Percentiles rank a stretch among this genome's conserved stretches.
Evolutionary conservation across 441 rosid species (phyloP).

Genomic region (Theobroma grandiflorum): DNA sequence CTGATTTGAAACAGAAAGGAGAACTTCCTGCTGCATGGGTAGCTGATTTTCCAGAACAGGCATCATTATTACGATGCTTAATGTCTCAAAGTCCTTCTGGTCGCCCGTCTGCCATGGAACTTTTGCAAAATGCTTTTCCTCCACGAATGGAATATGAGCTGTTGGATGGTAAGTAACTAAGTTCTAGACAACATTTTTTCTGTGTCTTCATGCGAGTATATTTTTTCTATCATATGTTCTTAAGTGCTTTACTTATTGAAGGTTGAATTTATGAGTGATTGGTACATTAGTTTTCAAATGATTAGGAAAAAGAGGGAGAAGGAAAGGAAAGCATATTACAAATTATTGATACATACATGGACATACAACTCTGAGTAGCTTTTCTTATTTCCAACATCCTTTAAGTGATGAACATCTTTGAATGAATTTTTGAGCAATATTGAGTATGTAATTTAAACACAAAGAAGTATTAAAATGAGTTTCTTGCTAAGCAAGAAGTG

Average conservation of each 20-base stretch:
- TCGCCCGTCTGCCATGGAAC: slow-evolving; percentile 95
- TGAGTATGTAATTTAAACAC: slow-evolving; percentile 1
- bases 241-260: slow-evolving; percentile 7
- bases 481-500: slow-evolving; percentile 6
- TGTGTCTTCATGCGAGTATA: slow-evolving; percentile 8
- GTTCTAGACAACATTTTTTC: not conserved
- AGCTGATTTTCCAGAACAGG: slow-evolving; percentile 91
- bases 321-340: not conserved
- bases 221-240: slow-evolving; percentile 7
- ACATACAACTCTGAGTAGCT: not conserved
- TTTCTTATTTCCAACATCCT: not conserved
- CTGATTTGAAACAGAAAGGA: slow-evolving; percentile 88
- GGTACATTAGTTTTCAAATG: slow-evolving; percentile 2
- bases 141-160: slow-evolving; percentile 93
- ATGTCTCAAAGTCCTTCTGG: slow-evolving; percentile 97
- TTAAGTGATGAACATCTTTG: not conserved
- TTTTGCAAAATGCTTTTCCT: slow-evolving; percentile 84
- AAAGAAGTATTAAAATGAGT: slow-evolving; percentile 2
- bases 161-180: slow-evolving; percentile 77
- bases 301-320: not conserved
- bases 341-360: not conserved
- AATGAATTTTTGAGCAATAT: slow-evolving; percentile 5
- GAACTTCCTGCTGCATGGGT: slow-evolving; percentile 86
- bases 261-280: slow-evolving; percentile 1
- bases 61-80: slow-evolving; percentile 71